phyloP scores from a whole-genome alignment of 768 basidiomycete genomes.

The Tephrocybe sp. region DNA sequence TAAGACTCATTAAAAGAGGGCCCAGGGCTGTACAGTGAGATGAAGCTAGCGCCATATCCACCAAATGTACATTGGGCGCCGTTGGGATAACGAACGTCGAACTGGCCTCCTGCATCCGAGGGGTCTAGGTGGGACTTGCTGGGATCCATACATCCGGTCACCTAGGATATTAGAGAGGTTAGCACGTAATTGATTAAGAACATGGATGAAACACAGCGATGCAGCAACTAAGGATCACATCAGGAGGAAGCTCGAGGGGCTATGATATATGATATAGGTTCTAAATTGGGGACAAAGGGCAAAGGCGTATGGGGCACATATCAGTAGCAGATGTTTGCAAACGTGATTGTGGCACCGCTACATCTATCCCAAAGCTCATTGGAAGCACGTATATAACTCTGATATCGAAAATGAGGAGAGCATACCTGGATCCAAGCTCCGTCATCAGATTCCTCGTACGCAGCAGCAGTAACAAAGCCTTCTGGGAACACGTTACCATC shows the following conservation, averaged over 20 bases:
- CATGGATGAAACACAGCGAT: not conserved
- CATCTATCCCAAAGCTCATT: too few species aligned
- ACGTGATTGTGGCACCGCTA: too few species aligned
- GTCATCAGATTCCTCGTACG: conserved; percentile 15
- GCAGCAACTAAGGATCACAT: not conserved
- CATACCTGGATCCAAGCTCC: conserved; percentile 19
- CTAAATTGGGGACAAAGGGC: too few species aligned
- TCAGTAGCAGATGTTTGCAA: not conserved
- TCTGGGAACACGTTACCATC: conserved; percentile 13
- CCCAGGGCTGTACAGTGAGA: conserved; percentile 35
- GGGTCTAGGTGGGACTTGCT: conserved; percentile 16
- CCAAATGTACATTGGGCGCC: conserved; percentile 54
- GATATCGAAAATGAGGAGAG: not conserved
- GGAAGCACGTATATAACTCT: too few species aligned
- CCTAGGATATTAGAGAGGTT: conserved; percentile 5
- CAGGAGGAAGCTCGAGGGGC: not conserved
- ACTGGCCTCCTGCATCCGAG: conserved; percentile 44
- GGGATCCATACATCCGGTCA: conserved; percentile 21
- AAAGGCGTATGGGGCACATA: too few species aligned
- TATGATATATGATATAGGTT: not conserved
- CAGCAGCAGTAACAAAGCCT: conserved; percentile 19
- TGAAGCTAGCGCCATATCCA: conserved; percentile 50
- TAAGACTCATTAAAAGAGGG: not conserved
- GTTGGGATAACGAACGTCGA: conserved; percentile 48
- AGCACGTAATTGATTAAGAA: not conserved